phyloP scores from a whole-genome alignment of 192 early-diverging fungal genomes.

The Dimargaris cristalligena region DNA sequence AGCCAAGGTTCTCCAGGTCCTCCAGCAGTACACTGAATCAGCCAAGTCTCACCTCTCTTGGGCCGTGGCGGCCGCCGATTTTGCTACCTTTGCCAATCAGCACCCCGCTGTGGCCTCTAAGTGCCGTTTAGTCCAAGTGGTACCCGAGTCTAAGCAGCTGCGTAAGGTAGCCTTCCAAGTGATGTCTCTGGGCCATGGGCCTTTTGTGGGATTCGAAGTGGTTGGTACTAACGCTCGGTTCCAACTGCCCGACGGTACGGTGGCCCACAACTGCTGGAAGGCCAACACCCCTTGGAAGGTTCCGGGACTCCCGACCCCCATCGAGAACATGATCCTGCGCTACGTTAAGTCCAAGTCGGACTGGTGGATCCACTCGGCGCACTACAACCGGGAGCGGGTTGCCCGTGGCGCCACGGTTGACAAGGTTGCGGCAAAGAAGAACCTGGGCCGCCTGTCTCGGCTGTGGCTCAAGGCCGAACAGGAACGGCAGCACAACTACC shows the following conservation, averaged over 20 bases:
- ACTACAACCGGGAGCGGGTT: conserved; percentile 98
- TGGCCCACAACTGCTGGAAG: conserved; percentile 61
- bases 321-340: conserved; percentile 97
- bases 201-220: conserved; percentile 18
- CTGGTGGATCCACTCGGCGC: conserved; percentile 98
- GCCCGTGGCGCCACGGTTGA: conserved; percentile 96
- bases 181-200: conserved; percentile 2
- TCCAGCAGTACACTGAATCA: no score
- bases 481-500: conserved; percentile 97
- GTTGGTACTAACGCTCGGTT: conserved; percentile 16
- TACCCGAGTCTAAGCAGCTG: neutral
- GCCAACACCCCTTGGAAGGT: conserved; percentile 99
- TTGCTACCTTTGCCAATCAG: neutral
- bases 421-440: conserved; percentile 97
- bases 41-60: no score
- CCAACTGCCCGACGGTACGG: conserved; percentile 18
- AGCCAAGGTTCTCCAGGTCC: no score
- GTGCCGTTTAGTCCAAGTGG: conserved; percentile 2
- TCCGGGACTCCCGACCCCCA: conserved; percentile 88
- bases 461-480: conserved; percentile 98
- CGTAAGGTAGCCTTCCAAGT: neutral
- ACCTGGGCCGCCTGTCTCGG: conserved; percentile 92
- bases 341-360: conserved; percentile 99
- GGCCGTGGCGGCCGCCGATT: neutral
- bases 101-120: neutral